Base-by-base conservation (phyloP, 352 stramenopile species). In the Phytophthora crassamura region DNA sequence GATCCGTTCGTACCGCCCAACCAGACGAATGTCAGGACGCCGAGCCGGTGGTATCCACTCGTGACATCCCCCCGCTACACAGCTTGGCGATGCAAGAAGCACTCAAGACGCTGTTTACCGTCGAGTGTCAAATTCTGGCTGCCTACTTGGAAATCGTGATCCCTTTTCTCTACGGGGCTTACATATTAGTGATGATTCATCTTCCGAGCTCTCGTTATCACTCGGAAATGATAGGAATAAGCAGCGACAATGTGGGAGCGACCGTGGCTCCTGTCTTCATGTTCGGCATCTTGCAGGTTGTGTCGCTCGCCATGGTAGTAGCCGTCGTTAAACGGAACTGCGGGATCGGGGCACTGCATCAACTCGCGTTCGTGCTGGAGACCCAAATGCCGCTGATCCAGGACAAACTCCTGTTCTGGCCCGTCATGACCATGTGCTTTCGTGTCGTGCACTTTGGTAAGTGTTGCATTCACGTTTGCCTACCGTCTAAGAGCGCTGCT, bases 111-210 rank as follows among this genome's bases (percentile, higher is more conserved):
- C 41, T 72, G 1, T 80, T 72, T 40, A 67, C 65, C 9, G 67
- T 67, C 38, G 72, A 80, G 48, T 80, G 70, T 56, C 56, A 69
- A 9, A 50, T 63, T 3, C 53, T 80, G 0, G 46, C 74, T 20
- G 71, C 75, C 36, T 80, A 80, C 50, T 40, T 67, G n/a, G 72
- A 80, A 34, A 62, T 60, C 7, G 55, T 78, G 22, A 70, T 80
- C 38, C 72, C 68, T 0, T 3, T 77, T 0, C 57, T 77, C 25
- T 80, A 78, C 48, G 56, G 20, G 20, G 41, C n/a, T 5, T 78
- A 54, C 22, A 47, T 59, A 14, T 6, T 50, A 11, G 47, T 68
- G 10, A 16, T 78, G 30, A 25, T 69, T 3, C 34, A 57, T 4
- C 61, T 77, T 15, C 63, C 62, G 5, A 77, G 54, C 25, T 53